These are phyloP conservation scores for Pouteria glomerata DNA, from an alignment of 148 eudicot genomes.

Conservation along the genomic window DNA sequence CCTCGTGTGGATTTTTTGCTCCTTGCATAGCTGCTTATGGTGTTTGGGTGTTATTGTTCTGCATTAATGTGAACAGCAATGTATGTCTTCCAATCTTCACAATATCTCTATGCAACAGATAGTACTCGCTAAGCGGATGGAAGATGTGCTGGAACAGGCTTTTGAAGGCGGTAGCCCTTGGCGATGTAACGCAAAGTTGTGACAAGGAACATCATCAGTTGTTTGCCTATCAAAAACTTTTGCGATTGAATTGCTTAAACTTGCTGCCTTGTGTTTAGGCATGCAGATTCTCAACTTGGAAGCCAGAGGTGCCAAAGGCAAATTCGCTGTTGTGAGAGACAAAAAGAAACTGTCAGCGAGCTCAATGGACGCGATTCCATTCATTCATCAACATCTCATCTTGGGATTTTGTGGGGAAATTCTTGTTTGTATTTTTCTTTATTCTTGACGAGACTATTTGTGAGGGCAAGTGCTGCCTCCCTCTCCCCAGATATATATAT, in stretches of 20 bases:
- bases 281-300: too few species aligned
- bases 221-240: background rate
- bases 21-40: too few species aligned
- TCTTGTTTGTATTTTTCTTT: conserved; percentile 9
- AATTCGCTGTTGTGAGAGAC: conserved; percentile 7
- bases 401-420: background rate
- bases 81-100: background rate
- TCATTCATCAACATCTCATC: background rate
- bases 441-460: conserved; percentile 1
- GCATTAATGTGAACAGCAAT: background rate
- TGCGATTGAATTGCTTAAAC: conserved; percentile 1
- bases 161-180: conserved; percentile 98
- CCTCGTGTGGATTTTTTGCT: too few species aligned
- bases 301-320: conserved; percentile 4
- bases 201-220: conserved; percentile 22
- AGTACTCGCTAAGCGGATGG: conserved; percentile 84
- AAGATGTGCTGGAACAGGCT: conserved; percentile 94
- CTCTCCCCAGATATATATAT: too few species aligned
- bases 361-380: background rate
- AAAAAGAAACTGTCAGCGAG: too few species aligned
- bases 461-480: background rate
- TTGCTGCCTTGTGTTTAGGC: too few species aligned
- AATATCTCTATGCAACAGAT: conserved; percentile 45
- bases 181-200: conserved; percentile 69
- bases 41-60: too few species aligned